Conservation (phyloP, 768 basidiomycete genomes). For the Mycena belliarum region DNA sequence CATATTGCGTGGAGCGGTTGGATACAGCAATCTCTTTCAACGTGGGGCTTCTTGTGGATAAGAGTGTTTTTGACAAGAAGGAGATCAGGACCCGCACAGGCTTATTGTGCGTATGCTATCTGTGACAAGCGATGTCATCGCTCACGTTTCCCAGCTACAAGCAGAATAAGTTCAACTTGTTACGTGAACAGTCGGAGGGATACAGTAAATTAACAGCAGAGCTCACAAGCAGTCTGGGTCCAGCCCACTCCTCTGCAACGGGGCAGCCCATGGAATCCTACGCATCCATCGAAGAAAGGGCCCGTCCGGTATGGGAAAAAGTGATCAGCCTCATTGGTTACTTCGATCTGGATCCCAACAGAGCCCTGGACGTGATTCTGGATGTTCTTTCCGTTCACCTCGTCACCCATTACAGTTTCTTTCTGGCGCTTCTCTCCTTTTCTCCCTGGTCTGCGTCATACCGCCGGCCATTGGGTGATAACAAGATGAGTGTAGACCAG, state of each 20-base stretch:
- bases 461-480: constrained; percentile 30
- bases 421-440: constrained; percentile 79
- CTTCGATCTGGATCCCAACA: constrained; percentile 94
- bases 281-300: constrained; percentile 60
- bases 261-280: constrained; percentile 65
- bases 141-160: constrained; percentile 64
- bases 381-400: constrained; percentile 88
- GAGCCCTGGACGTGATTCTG: constrained; percentile 90
- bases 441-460: constrained; percentile 84
- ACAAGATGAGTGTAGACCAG: constrained; percentile 39
- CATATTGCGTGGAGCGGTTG: constrained; percentile 72
- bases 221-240: constrained; percentile 74
- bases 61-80: constrained; percentile 68
- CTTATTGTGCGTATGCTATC: constrained; percentile 62
- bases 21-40: constrained; percentile 64
- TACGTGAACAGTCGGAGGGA: constrained; percentile 96
- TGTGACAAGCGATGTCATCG: not conserved
- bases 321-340: constrained; percentile 90
- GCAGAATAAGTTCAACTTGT: constrained; percentile 97
- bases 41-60: constrained; percentile 71
- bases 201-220: constrained; percentile 92
- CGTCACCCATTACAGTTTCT: constrained; percentile 83
- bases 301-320: constrained; percentile 75
- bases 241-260: constrained; percentile 67
- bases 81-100: constrained; percentile 80